Evolutionary conservation across 176 grass and related monocot species (phyloP).

Genomic region (Calamus simplicifolius): DNA sequence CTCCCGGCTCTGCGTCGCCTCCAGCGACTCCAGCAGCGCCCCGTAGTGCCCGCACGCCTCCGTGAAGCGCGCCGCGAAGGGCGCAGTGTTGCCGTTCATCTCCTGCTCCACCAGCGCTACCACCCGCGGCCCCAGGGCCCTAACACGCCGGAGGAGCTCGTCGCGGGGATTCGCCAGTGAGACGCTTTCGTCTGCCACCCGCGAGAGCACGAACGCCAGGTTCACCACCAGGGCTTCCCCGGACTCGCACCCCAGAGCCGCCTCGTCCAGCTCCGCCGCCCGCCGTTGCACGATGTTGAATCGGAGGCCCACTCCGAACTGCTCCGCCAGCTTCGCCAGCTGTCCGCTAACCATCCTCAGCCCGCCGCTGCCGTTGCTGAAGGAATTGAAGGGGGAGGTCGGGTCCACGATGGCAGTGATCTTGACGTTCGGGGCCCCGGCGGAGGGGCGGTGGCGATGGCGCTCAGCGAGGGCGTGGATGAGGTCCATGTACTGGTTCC

Average conservation of each 20-base stretch:
- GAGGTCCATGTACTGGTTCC: neutral
- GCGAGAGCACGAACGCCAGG: constrained; percentile 5
- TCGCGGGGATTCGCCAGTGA: constrained; percentile 2
- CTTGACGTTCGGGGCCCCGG: neutral
- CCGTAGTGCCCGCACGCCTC: constrained; percentile 9
- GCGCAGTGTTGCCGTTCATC: too few relatives aligned
- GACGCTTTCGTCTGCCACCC: constrained; percentile 8
- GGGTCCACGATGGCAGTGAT: neutral
- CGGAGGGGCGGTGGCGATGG: neutral
- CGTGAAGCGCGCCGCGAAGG: neutral
- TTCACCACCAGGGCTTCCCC: constrained; percentile 5
- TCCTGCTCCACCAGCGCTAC: too few relatives aligned
- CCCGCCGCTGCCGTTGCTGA: too few relatives aligned
- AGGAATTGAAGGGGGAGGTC: neutral
- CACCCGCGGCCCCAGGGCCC: neutral
- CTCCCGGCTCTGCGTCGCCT: constrained; percentile 11
- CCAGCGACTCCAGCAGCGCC: neutral
- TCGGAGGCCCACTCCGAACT: too few relatives aligned
- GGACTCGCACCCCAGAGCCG: neutral
- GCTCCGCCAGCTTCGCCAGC: too few relatives aligned
- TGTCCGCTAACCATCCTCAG: too few relatives aligned
- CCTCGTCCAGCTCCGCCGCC: too few relatives aligned
- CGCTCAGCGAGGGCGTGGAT: neutral
- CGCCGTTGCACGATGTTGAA: too few relatives aligned
- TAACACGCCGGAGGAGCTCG: constrained; percentile 4